Conservation (phyloP, 306 rosid genomes). For the Sechiopsis laciniata region DNA sequence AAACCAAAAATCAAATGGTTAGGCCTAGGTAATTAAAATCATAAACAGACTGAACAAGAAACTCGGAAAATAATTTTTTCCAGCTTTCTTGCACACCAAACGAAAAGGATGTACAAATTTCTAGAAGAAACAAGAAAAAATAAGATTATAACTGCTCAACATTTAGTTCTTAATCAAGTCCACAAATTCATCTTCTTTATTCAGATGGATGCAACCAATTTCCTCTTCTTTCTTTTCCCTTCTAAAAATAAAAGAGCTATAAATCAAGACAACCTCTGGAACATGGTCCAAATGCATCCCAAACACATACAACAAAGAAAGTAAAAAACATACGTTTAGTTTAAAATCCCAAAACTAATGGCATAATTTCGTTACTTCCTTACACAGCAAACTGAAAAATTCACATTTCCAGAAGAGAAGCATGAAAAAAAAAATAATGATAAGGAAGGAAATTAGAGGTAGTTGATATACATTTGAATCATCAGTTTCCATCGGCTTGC, state of each 20-base stretch:
- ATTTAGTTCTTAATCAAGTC: slow-evolving; percentile 20
- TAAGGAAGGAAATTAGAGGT: background rate
- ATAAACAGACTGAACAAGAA: background rate
- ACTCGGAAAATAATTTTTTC: background rate
- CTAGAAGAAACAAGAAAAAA: background rate
- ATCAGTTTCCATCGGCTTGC: slow-evolving; percentile 47
- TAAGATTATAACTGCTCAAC: too few species aligned
- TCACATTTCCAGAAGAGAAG: background rate
- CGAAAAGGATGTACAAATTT: background rate
- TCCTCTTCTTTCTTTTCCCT: slow-evolving; percentile 24
- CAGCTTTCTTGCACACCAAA: background rate
- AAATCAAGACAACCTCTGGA: slow-evolving; percentile 15
- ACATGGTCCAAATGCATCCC: background rate
- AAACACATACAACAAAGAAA: too few species aligned
- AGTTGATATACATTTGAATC: slow-evolving; percentile 29
- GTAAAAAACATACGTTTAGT: background rate
- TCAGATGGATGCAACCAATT: too few species aligned
- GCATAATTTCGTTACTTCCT: background rate
- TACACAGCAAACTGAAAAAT: background rate
- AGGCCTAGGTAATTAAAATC: background rate
- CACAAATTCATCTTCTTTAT: slow-evolving; percentile 31
- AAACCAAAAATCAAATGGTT: too few species aligned
- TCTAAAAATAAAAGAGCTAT: slow-evolving; percentile 22
- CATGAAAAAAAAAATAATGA: background rate
- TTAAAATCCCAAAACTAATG: background rate